Percentiles rank a stretch among this genome's conserved stretches.
These are phyloP conservation scores for Blumeria graminis DNA, from an alignment of 2,329 filamentous ascomycete species.

Conservation along the genomic window DNA sequence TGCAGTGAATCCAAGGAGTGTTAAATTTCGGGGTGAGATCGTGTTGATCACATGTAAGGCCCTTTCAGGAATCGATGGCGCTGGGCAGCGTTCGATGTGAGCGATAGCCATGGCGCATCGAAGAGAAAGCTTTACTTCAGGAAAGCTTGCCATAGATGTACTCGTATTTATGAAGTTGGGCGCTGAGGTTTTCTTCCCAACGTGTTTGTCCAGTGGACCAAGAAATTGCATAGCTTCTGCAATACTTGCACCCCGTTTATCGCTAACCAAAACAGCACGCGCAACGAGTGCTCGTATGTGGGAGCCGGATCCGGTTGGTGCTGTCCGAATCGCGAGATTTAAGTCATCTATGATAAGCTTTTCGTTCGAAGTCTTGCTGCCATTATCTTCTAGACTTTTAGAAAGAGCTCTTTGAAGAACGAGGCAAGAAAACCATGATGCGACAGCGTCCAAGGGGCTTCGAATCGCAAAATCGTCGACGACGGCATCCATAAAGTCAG, in stretches of 20 bases:
- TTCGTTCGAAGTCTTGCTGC: conserved; percentile 21
- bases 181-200: conserved; percentile 11
- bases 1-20: conserved; percentile 32
- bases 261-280: conserved; percentile 29
- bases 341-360: conserved; percentile 26
- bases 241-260: conserved; percentile 30
- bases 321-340: conserved; percentile 42
- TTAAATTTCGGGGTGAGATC: conserved; percentile 21
- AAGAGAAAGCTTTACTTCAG: conserved; percentile 31
- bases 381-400: conserved; percentile 30
- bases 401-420: conserved; percentile 46
- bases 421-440: conserved; percentile 71
- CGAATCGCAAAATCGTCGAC: conserved; percentile 68
- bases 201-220: conserved; percentile 18
- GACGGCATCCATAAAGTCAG: conserved; percentile 57
- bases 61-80: conserved; percentile 19
- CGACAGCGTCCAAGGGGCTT: conserved; percentile 70
- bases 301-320: conserved; percentile 56
- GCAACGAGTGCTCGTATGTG: conserved; percentile 34
- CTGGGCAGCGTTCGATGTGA: conserved; percentile 25
- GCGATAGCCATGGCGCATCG: conserved; percentile 36
- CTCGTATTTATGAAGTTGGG: conserved; percentile 23
- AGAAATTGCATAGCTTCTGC: conserved; percentile 29
- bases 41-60: conserved; percentile 25
- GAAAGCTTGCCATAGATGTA: conserved; percentile 20